These are phyloP conservation scores for Fusarium sp. DNA, from an alignment of 2,329 filamentous ascomycete species.

Conservation along the genomic window DNA sequence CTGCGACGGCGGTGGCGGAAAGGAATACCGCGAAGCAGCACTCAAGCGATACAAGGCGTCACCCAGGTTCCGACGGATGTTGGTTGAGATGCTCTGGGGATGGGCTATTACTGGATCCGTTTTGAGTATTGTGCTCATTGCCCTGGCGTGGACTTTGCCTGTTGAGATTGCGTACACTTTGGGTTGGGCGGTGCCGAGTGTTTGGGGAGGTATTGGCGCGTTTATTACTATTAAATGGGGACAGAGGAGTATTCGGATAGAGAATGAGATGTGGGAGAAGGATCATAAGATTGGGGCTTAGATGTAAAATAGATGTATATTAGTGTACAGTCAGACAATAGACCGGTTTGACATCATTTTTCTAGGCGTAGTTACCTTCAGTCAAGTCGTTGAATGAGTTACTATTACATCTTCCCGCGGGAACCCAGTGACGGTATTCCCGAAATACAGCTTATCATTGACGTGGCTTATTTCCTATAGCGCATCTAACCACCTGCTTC, in stretches of 20 bases:
- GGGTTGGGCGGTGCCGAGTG: slow-evolving; percentile 22
- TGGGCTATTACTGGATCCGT: slow-evolving; percentile 17
- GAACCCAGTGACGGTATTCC: neutral
- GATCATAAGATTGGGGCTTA: neutral
- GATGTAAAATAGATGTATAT: neutral
- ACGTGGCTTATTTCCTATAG: neutral
- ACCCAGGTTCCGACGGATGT: slow-evolving; percentile 24
- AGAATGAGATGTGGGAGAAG: slow-evolving; percentile 19
- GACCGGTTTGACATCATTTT: neutral
- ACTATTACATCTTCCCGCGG: neutral
- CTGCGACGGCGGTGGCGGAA: slow-evolving; percentile 25
- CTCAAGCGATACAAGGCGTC: slow-evolving; percentile 26
- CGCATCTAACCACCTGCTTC: neutral
- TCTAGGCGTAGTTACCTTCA: no score
- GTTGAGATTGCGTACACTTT: slow-evolving; percentile 24
- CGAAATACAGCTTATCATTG: neutral
- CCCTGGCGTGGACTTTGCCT: slow-evolving; percentile 10
- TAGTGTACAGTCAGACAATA: neutral
- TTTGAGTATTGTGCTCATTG: slow-evolving; percentile 11
- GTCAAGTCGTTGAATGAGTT: no score
- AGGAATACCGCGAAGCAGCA: slow-evolving; percentile 23
- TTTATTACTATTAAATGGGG: slow-evolving; percentile 30
- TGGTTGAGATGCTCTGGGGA: slow-evolving; percentile 23
- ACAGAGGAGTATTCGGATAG: slow-evolving; percentile 30
- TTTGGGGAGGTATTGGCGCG: slow-evolving; percentile 26